Conservation (phyloP, 1,284 basidiomycete genomes). For the Trichosporon inkin region DNA sequence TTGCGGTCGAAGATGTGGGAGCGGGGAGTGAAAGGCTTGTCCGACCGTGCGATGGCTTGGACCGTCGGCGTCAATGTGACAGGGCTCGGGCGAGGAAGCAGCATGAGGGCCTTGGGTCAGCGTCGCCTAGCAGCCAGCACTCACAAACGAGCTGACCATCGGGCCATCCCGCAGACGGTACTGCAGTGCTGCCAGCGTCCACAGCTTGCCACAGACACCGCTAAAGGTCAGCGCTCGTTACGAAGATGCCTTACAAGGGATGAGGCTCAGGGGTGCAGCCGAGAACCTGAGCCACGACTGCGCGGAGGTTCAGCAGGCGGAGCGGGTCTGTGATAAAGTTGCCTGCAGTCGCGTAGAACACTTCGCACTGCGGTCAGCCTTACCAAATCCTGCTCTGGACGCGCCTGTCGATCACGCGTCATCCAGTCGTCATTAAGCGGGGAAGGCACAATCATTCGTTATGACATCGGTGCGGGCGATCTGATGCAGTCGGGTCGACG, state of each 20-base stretch:
- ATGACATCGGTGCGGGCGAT: too few relatives aligned
- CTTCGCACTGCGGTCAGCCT: slow-evolving; percentile 15
- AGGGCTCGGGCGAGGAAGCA: slow-evolving; percentile 19
- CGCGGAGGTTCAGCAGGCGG: slow-evolving; percentile 8
- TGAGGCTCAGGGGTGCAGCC: slow-evolving; percentile 13
- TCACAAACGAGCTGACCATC: slow-evolving; percentile 18
- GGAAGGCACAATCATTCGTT: too few relatives aligned
- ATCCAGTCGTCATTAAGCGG: too few relatives aligned
- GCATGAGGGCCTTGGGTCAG: slow-evolving; percentile 19
- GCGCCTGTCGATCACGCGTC: too few relatives aligned
- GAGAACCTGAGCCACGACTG: slow-evolving; percentile 12
- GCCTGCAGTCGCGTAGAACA: slow-evolving; percentile 20
- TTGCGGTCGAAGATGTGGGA: slow-evolving; percentile 18
- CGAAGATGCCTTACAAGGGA: slow-evolving; percentile 9
- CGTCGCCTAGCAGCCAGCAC: background rate
- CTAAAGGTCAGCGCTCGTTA: slow-evolving; percentile 3
- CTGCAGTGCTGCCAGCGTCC: slow-evolving; percentile 20
- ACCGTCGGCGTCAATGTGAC: slow-evolving; percentile 9
- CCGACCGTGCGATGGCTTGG: slow-evolving; percentile 13
- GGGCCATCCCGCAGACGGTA: slow-evolving; percentile 25
- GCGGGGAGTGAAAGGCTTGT: slow-evolving; percentile 16
- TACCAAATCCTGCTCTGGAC: background rate
- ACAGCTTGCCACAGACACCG: slow-evolving; percentile 19
- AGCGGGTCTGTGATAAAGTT: slow-evolving; percentile 12
- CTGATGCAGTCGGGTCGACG: too few relatives aligned